Percentiles rank a stretch among this genome's conserved stretches.
phyloP scores from a whole-genome alignment of 192 early-diverging fungal species.

The Dissophora ornata region DNA sequence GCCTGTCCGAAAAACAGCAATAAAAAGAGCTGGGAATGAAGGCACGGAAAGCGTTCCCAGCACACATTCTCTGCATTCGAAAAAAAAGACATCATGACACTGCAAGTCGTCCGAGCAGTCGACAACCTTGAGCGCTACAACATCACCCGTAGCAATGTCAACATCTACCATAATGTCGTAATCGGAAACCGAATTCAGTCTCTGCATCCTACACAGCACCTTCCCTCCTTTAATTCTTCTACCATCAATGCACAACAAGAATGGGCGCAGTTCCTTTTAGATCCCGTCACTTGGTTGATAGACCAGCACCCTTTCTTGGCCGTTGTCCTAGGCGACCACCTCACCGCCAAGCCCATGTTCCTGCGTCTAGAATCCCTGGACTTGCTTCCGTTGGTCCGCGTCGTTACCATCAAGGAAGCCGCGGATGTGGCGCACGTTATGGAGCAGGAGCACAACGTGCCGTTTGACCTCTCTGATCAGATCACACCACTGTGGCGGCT shows the following conservation, averaged over 20 bases:
- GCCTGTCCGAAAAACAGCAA: not conserved
- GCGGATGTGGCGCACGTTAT: not conserved
- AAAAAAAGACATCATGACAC: constrained; percentile 4
- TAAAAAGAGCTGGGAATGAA: too few relatives aligned
- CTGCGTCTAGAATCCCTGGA: constrained; percentile 15
- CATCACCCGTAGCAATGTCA: constrained; percentile 39
- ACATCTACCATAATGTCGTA: constrained; percentile 47
- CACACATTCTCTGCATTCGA: too few relatives aligned
- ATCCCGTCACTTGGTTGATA: constrained; percentile 14
- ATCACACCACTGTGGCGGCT: constrained; percentile 31
- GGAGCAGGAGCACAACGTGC: constrained; percentile 41
- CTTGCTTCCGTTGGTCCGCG: constrained; percentile 3
- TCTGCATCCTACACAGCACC: not conserved
- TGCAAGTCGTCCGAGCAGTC: constrained; percentile 30
- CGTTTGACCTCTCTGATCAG: constrained; percentile 33
- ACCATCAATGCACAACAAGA: not conserved
- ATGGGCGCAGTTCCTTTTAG: constrained; percentile 20
- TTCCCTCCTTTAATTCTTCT: not conserved
- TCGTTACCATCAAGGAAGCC: not conserved
- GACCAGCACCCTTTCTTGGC: constrained; percentile 18
- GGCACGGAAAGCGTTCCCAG: too few relatives aligned
- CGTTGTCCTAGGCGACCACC: constrained; percentile 25
- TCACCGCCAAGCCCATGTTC: constrained; percentile 34
- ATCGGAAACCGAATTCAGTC: constrained; percentile 18
- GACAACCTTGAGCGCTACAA: constrained; percentile 49